Evolutionary conservation across 305 asterid genomes (phyloP).

Genomic region (Plantago coronopus): DNA sequence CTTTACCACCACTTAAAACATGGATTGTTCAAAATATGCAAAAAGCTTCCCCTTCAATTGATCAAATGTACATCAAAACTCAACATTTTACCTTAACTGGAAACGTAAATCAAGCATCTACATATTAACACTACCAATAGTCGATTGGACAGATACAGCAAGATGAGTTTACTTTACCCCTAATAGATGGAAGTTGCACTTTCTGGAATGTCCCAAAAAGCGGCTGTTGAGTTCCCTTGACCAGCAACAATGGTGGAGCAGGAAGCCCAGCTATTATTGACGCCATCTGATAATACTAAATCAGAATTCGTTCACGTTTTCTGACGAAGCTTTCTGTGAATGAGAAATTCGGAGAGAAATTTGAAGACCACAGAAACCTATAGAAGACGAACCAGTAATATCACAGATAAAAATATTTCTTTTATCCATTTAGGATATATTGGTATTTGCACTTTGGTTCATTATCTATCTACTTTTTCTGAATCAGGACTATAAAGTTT

Average conservation of each 20-base stretch:
- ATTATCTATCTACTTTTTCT: neutral
- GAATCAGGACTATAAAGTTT: neutral
- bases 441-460: slow-evolving; percentile 2
- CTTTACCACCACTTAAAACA: too few relatives aligned
- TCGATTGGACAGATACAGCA: neutral
- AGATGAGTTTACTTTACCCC: slow-evolving; percentile 15
- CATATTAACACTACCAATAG: neutral
- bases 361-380: slow-evolving; percentile 21
- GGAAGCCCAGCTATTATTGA: slow-evolving; percentile 31
- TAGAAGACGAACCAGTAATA: neutral
- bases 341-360: neutral
- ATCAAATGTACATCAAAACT: too few relatives aligned
- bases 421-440: neutral
- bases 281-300: slow-evolving; percentile 28
- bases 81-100: too few relatives aligned
- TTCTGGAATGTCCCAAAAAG: slow-evolving; percentile 26
- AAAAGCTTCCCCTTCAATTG: too few relatives aligned
- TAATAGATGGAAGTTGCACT: slow-evolving; percentile 23
- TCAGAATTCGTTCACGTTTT: neutral
- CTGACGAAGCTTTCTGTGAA: neutral
- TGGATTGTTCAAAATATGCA: too few relatives aligned
- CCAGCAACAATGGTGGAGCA: slow-evolving; percentile 32
- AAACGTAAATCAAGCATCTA: neutral
- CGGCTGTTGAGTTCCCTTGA: slow-evolving; percentile 34
- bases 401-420: neutral